phyloP scores from a whole-genome alignment of 805 yeast species.

The Starmerella vitae region DNA sequence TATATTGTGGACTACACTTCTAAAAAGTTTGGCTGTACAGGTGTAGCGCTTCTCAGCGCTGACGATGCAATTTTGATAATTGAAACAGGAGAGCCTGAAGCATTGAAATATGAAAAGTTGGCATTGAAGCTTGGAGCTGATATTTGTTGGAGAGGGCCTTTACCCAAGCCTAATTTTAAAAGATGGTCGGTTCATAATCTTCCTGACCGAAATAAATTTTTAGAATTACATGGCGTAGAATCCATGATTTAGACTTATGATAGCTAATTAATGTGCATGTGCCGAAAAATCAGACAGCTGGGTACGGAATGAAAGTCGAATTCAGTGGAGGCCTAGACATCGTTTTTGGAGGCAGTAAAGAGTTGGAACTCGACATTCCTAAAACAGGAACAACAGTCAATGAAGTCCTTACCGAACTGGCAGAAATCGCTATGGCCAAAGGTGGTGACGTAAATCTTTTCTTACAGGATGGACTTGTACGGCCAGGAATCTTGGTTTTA shows the following conservation, averaged over 20 bases:
- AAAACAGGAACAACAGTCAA: conserved; percentile 31
- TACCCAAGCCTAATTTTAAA: conserved; percentile 40
- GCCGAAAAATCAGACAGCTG: background rate
- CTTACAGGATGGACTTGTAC: conserved; percentile 63
- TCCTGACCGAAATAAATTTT: conserved; percentile 4
- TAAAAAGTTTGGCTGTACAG: conserved; percentile 52
- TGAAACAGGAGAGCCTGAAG: conserved; percentile 57
- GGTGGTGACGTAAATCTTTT: conserved; percentile 50
- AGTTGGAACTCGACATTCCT: conserved; percentile 37
- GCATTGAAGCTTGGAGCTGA: conserved; percentile 31
- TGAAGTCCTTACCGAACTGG: conserved; percentile 34
- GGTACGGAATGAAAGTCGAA: conserved; percentile 22
- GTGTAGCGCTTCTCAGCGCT: conserved; percentile 32
- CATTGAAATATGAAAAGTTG: conserved; percentile 50
- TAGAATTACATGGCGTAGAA: conserved; percentile 6
- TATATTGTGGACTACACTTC: conserved; percentile 74
- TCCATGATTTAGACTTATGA: background rate
- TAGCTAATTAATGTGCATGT: background rate
- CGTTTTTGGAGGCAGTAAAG: conserved; percentile 48
- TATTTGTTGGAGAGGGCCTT: conserved; percentile 52
- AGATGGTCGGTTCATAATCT: conserved; percentile 49
- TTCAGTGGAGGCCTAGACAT: conserved; percentile 70
- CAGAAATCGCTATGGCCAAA: conserved; percentile 2
- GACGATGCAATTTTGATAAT: conserved; percentile 47
- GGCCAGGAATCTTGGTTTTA: conserved; percentile 86